Evolutionary conservation across 1,284 basidiomycete genomes (phyloP), one percentile per base, ranked within the genome.

Genomic region (Tilletia horrida): DNA sequence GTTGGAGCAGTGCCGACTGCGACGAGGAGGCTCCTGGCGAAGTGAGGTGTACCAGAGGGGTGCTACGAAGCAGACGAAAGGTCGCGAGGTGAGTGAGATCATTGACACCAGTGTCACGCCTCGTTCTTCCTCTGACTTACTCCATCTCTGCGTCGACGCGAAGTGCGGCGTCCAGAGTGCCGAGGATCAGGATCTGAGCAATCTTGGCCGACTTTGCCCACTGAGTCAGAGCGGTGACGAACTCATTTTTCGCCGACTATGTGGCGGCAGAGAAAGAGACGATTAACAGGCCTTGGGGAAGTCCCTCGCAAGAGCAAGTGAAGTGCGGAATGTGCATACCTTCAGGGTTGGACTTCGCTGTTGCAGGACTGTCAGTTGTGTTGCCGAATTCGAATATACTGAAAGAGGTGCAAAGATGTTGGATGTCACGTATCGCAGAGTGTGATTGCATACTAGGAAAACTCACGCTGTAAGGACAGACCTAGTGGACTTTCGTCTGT

Each of bases 261-360:
- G n/a, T n/a, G n/a, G n/a, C n/a, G n/a, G n/a, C n/a, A n/a, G 4
- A 57, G 35, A 23, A 23, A 57, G 52, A 18, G 9, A 57, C 27
- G n/a, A n/a, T n/a, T n/a, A n/a, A n/a, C n/a, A n/a, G n/a, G n/a
- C n/a, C n/a, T n/a, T n/a, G n/a, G n/a, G n/a, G n/a, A n/a, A n/a
- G n/a, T n/a, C n/a, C n/a, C n/a, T n/a, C n/a, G n/a, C n/a, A n/a
- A n/a, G n/a, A n/a, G n/a, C n/a, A n/a, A n/a, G n/a, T n/a, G n/a
- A n/a, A n/a, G 21, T n/a, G n/a, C 1, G 21, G 27, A 18, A 6
- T n/a, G 18, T n/a, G 18, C 63, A 45, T 23, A 73, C 69, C 48
- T 75, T 74, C 62, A 74, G 66, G 3, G 76, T 74, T 11, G 78
- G 77, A 31, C 71, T 70, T 11, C 76, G 69, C 65, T 78, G 78